A percentile compares a stretch with the other conserved stretches of the same genome.
Conservation (phyloP, 164 flowering plant genomes). For the Echeveria elegans region DNA sequence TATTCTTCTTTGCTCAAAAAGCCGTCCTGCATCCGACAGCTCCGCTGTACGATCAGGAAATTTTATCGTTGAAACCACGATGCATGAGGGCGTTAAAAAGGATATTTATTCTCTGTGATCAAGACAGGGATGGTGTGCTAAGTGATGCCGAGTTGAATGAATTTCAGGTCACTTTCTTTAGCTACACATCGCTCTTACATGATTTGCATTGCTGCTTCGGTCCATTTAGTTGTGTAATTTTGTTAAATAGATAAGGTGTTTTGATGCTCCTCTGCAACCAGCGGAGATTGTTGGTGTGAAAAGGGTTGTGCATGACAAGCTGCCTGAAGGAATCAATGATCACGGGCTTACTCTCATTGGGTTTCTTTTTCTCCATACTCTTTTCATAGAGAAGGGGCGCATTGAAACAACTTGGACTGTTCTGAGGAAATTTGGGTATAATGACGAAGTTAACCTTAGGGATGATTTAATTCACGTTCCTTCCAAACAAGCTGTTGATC, state of each 20-base stretch:
- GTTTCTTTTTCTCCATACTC: slow-evolving; percentile 85
- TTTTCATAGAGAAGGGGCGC: slow-evolving; percentile 93
- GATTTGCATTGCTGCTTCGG: neutral
- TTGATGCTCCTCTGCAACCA: slow-evolving; percentile 87
- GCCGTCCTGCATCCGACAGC: slow-evolving; percentile 72
- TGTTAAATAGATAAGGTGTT: slow-evolving; percentile 78
- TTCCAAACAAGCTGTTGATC: slow-evolving; percentile 65
- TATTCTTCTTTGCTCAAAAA: slow-evolving; percentile 95
- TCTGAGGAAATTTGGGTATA: slow-evolving; percentile 85
- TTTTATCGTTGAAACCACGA: slow-evolving; percentile 47
- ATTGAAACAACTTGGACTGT: slow-evolving; percentile 99
- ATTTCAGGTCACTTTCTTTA: slow-evolving; percentile 56
- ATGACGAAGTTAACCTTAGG: slow-evolving; percentile 73
- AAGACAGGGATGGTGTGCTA: slow-evolving; percentile 38
- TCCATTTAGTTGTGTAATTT: neutral
- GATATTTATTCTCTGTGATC: slow-evolving; percentile 69
- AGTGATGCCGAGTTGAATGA: slow-evolving; percentile 49
- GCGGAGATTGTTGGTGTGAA: slow-evolving; percentile 86
- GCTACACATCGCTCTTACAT: neutral
- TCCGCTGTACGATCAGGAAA: slow-evolving; percentile 66
- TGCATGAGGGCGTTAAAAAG: slow-evolving; percentile 68
- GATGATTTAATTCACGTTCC: slow-evolving; percentile 66
- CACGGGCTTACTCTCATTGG: slow-evolving; percentile 86
- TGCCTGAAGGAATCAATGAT: slow-evolving; percentile 77
- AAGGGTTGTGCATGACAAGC: slow-evolving; percentile 86